phyloP scores from a whole-genome alignment of 202 grass and related monocot genomes.

The Sporobolus alterniflorus region DNA sequence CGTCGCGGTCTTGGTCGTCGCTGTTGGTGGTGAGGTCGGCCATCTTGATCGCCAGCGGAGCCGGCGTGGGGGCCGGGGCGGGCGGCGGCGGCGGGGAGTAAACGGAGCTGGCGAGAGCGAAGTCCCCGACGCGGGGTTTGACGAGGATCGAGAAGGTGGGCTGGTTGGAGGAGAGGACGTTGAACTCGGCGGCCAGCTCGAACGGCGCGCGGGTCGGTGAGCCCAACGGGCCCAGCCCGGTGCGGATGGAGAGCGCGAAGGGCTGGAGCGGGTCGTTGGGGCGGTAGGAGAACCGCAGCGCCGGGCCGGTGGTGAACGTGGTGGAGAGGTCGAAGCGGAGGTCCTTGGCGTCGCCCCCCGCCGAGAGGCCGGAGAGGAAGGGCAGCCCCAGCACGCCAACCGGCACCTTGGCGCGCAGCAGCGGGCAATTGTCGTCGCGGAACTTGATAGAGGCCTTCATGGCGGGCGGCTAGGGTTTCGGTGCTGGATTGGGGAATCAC shows the following conservation, averaged over 20 bases:
- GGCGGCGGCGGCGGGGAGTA: conserved; percentile 39
- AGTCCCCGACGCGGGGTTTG: conserved; percentile 87
- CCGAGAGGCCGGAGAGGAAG: conserved; percentile 70
- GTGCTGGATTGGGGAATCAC: conserved; percentile 17
- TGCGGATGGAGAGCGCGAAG: conserved; percentile 83
- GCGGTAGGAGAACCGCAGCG: conserved; percentile 79
- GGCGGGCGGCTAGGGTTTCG: conserved; percentile 40
- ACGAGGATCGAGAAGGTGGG: conserved; percentile 71
- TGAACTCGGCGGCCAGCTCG: conserved; percentile 77
- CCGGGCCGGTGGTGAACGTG: conserved; percentile 67
- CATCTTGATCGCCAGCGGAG: conserved; percentile 37
- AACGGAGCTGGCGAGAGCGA: conserved; percentile 72
- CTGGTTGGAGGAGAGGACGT: conserved; percentile 58
- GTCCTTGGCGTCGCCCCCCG: conserved; percentile 60
- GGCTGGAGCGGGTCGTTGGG: conserved; percentile 76
- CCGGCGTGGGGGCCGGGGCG: neutral
- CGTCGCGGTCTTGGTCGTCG: conserved; percentile 12
- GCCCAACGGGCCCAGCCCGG: conserved; percentile 64
- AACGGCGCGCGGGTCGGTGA: conserved; percentile 66
- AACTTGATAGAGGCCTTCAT: conserved; percentile 99
- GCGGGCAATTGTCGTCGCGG: conserved; percentile 74
- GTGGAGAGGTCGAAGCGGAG: conserved; percentile 85
- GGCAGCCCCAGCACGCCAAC: conserved; percentile 83
- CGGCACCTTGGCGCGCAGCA: conserved; percentile 86
- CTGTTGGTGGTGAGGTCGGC: conserved; percentile 26